These are phyloP conservation scores for Bruguiera hainesii DNA, from an alignment of 441 rosid genomes.

Conservation along the genomic window DNA sequence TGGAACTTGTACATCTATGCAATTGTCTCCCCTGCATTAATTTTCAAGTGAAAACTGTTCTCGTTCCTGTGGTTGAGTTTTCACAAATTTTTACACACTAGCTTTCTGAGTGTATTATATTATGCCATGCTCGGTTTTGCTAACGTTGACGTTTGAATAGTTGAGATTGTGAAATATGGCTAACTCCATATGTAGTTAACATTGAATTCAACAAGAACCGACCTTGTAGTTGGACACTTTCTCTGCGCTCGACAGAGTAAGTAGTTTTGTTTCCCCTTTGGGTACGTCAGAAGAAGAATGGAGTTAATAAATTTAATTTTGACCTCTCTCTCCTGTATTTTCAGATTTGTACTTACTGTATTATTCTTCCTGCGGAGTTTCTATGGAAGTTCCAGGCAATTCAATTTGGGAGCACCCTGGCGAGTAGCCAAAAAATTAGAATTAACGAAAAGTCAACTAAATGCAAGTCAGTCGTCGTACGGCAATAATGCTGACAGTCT, in stretches of 20 bases:
- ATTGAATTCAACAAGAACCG: neutral
- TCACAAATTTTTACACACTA: constrained; percentile 7
- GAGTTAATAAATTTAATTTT: no score
- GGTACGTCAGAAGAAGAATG: no score
- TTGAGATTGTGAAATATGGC: neutral
- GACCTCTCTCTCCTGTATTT: no score
- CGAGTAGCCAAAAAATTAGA: no score
- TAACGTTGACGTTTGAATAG: constrained; percentile 5
- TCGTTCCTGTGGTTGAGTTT: neutral
- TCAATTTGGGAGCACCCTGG: no score
- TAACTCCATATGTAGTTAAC: neutral
- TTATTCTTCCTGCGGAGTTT: no score
- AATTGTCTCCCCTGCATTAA: neutral
- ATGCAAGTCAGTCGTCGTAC: no score
- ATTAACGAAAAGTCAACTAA: no score
- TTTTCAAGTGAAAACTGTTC: constrained; percentile 12
- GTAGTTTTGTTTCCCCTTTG: no score
- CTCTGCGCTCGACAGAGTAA: neutral
- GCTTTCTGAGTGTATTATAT: constrained; percentile 15
- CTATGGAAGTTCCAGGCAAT: no score
- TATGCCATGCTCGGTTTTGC: constrained; percentile 8
- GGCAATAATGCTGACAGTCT: no score
- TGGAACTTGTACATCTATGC: constrained; percentile 32
- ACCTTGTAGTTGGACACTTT: neutral
- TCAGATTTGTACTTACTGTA: no score